These are phyloP conservation scores for Porodaedalea pini DNA, from an alignment of 1,284 basidiomycete genomes.

Conservation along the genomic window DNA sequence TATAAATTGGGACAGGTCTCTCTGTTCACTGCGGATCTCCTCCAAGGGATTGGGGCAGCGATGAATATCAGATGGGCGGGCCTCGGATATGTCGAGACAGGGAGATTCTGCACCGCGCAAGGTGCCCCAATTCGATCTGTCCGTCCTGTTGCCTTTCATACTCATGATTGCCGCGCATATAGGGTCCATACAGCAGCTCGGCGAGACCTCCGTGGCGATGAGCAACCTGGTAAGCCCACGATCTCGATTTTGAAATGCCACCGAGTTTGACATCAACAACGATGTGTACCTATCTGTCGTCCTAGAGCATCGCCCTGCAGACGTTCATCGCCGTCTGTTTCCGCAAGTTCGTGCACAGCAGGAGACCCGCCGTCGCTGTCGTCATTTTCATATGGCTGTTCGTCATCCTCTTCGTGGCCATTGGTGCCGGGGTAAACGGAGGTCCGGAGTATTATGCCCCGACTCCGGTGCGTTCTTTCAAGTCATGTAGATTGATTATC, in stretches of 20 bases:
- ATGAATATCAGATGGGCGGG: slow-evolving; percentile 20
- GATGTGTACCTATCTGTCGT: neutral
- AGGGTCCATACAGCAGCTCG: slow-evolving; percentile 38
- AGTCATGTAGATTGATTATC: neutral
- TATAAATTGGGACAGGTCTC: slow-evolving; percentile 14
- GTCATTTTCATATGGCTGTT: slow-evolving; percentile 35
- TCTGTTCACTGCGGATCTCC: slow-evolving; percentile 18
- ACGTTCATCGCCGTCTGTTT: slow-evolving; percentile 38
- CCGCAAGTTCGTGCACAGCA: slow-evolving; percentile 27
- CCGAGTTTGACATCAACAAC: neutral
- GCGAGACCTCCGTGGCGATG: slow-evolving; percentile 39
- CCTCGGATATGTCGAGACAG: slow-evolving; percentile 11
- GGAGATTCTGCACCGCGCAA: slow-evolving; percentile 19
- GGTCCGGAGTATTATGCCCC: slow-evolving; percentile 31
- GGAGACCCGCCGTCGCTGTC: slow-evolving; percentile 28
- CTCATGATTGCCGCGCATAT: neutral
- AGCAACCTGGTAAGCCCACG: slow-evolving; percentile 35
- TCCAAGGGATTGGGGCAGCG: slow-evolving; percentile 18
- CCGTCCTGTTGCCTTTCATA: too few species aligned
- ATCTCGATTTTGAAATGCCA: slow-evolving; percentile 6
- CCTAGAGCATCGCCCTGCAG: slow-evolving; percentile 34
- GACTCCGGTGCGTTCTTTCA: slow-evolving; percentile 33
- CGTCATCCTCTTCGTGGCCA: slow-evolving; percentile 33
- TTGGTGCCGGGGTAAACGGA: slow-evolving; percentile 30
- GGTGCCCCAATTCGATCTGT: slow-evolving; percentile 11